Percentiles rank a stretch among this genome's conserved stretches.
These are phyloP conservation scores for Boletales sp. DNA, from an alignment of 768 basidiomycete genomes.

Conservation along the genomic window DNA sequence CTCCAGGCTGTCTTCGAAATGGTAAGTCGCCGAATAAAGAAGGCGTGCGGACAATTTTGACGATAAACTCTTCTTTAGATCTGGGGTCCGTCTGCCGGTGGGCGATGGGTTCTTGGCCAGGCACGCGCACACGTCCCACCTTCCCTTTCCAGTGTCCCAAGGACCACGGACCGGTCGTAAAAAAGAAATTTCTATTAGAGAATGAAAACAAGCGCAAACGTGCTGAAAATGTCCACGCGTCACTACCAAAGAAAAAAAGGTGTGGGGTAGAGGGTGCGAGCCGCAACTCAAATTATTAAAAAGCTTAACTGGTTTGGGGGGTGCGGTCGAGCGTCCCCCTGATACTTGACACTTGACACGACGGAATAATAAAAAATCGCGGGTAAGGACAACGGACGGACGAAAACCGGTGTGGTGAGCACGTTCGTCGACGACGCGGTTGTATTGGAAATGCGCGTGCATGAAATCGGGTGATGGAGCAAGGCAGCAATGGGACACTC, in stretches of 20 bases:
- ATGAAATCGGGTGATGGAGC: constrained; percentile 5
- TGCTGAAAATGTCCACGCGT: not conserved
- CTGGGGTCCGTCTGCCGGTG: not conserved
- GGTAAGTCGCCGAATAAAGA: constrained; percentile 11
- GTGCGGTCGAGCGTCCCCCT: not conserved
- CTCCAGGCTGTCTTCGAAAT: constrained; percentile 5
- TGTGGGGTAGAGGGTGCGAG: constrained; percentile 16
- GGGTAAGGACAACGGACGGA: too few species aligned
- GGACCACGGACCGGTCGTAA: too few species aligned
- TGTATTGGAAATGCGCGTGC: not conserved
- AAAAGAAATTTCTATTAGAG: too few species aligned
- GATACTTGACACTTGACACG: not conserved
- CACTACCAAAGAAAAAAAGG: not conserved
- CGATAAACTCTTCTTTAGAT: constrained; percentile 11
- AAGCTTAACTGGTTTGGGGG: constrained; percentile 18
- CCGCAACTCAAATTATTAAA: constrained; percentile 22
- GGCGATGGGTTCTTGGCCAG: constrained; percentile 7
- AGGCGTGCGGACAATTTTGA: not conserved
- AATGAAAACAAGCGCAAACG: too few species aligned
- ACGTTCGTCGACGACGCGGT: not conserved
- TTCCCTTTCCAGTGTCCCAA: too few species aligned
- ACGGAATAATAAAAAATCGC: not conserved
- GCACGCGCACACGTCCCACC: too few species aligned
- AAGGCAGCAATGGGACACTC: constrained; percentile 35
- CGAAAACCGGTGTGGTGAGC: not conserved